Base-by-base conservation (phyloP, 805 yeast genomes). In the Grigorovia humatica region DNA sequence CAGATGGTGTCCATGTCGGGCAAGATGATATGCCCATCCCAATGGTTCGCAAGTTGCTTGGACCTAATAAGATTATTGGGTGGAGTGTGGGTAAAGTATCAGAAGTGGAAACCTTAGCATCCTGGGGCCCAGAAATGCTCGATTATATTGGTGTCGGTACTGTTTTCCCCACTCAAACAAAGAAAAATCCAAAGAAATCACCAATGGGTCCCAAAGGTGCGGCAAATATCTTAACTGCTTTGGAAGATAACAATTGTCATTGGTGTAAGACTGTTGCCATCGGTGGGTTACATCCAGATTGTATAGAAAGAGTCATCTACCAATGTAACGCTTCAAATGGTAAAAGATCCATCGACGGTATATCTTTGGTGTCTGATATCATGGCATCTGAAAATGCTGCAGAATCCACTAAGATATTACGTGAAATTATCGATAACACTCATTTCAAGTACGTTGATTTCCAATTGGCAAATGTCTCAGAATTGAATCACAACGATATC, bases 1-100 rank as follows among this genome's bases (percentile, higher is more conserved):
- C 95, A 1, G 96, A 88, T 56, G 96, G 96, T 40, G 83, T 90
- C 9, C 97, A 89, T 70, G 87, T 89, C 19, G 97, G 97, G 0
- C 96, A 89, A 65, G 89, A 83, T 50, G 97, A 89, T 63, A 86
- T 89, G 87, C 70, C 73, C 3, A 67, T 68, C 8, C 58, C 59
- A 1, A 58, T 74, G 42, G 93, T 80, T 1, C 68, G 96, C 41
- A 61, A 71, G 58, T 61, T 88, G 35, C 66, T 88, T 12, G 96
- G 96, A 0, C 79, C 82, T 0, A 75, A 79, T 51, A 88, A 84
- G 68, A 81, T 89, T 53, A 64, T 89, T 46, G 97, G 97, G 0
- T 81, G 90, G 52, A 81, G 90, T 43, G 84, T 88, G 27, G 76
- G 83, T 8, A 73, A 74, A 35, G 73, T 73, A 0, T 73, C 72